Evolutionary conservation across 192 early-diverging fungal species (phyloP).

Genomic region (Geosiphon pyriformis): DNA sequence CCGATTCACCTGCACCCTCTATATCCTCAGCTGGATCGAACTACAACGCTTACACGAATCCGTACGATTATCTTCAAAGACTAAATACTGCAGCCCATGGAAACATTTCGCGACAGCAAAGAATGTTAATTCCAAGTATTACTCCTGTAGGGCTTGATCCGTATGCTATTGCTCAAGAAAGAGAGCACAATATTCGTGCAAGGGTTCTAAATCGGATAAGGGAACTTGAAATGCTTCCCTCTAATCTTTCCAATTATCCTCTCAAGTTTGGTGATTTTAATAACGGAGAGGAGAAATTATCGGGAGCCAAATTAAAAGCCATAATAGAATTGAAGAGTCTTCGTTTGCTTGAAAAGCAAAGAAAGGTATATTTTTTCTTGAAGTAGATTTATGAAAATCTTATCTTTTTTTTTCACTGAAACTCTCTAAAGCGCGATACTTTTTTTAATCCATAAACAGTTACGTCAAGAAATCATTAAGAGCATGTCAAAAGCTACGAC

Average conservation of each 20-base stretch:
- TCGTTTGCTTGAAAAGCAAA: slow-evolving; percentile 73
- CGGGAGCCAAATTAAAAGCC: slow-evolving; percentile 65
- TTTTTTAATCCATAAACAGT: slow-evolving; percentile 23
- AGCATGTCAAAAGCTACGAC: slow-evolving; percentile 69
- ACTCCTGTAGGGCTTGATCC: slow-evolving; percentile 79
- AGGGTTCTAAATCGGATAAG: slow-evolving; percentile 69
- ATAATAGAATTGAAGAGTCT: slow-evolving; percentile 88
- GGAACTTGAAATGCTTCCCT: slow-evolving; percentile 67
- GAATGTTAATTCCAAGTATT: slow-evolving; percentile 66
- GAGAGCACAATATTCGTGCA: slow-evolving; percentile 65
- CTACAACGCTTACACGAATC: slow-evolving; percentile 51
- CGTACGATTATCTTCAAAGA: slow-evolving; percentile 52
- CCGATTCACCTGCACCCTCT: slow-evolving; percentile 26
- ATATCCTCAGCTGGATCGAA: background rate
- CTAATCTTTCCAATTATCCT: slow-evolving; percentile 58
- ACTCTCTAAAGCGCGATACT: no score
- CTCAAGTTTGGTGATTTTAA: slow-evolving; percentile 29
- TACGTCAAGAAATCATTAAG: slow-evolving; percentile 70
- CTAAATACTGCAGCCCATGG: slow-evolving; percentile 43
- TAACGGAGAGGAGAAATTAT: slow-evolving; percentile 28
- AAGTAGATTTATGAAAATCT: no score
- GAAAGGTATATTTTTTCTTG: no score
- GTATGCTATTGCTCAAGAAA: slow-evolving; percentile 65
- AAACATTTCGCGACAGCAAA: slow-evolving; percentile 51
- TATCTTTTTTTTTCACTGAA: no score